These are phyloP conservation scores for Meyerozyma smithsonii DNA, from an alignment of 1,139 yeast genomes.

Conservation along the genomic window DNA sequence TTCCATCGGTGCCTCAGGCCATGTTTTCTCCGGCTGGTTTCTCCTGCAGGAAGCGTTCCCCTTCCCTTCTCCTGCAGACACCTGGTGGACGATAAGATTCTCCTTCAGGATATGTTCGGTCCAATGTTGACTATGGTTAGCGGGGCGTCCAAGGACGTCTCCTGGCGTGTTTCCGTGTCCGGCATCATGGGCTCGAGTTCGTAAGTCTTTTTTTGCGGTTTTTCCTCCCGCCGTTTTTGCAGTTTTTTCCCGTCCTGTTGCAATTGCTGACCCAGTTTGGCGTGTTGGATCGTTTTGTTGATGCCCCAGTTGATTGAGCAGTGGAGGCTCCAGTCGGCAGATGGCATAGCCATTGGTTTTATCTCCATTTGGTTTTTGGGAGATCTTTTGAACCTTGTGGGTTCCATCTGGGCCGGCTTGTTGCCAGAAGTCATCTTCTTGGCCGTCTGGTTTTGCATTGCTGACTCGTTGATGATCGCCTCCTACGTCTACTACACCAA, in stretches of 20 bases:
- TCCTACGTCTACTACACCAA: slow-evolving; percentile 57
- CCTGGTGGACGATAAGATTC: slow-evolving; percentile 1
- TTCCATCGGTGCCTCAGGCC: too few species aligned
- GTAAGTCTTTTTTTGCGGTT: slow-evolving; percentile 19
- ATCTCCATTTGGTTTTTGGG: slow-evolving; percentile 71
- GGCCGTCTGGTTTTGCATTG: slow-evolving; percentile 72
- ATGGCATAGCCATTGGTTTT: slow-evolving; percentile 71
- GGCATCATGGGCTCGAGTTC: slow-evolving; percentile 68
- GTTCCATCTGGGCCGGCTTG: slow-evolving; percentile 67
- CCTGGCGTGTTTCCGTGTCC: slow-evolving; percentile 20
- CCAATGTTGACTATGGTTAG: not conserved
- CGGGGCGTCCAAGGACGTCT: not conserved
- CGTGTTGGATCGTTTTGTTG: slow-evolving; percentile 79
- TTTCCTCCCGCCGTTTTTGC: too few species aligned
- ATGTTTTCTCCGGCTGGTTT: too few species aligned
- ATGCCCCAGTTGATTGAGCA: slow-evolving; percentile 80
- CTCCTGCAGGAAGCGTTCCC: too few species aligned
- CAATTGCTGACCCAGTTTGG: slow-evolving; percentile 35
- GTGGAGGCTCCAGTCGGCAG: slow-evolving; percentile 74
- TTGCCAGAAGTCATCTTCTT: slow-evolving; percentile 66
- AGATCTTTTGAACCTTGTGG: slow-evolving; percentile 62
- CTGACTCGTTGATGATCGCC: slow-evolving; percentile 57
- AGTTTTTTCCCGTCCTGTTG: too few species aligned
- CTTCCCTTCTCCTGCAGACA: too few species aligned
- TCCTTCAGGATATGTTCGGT: not conserved